These are phyloP conservation scores for Pythium phragmiticola DNA, from an alignment of 352 stramenopile genomes.

Conservation along the genomic window DNA sequence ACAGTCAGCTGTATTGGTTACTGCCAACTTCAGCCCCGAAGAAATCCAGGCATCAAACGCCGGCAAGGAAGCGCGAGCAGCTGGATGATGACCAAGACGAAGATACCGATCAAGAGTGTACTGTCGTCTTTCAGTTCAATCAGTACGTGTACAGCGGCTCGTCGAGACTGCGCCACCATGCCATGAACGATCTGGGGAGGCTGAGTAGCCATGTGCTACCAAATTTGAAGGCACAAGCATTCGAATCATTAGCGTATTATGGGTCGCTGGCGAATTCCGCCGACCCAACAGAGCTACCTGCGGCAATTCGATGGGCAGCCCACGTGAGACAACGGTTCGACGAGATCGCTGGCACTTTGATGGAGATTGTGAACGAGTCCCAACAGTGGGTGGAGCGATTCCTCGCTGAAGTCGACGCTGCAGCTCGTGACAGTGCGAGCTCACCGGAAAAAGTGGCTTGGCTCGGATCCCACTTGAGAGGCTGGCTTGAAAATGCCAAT, in stretches of 20 bases:
- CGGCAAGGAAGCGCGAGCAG: slow-evolving; percentile 20
- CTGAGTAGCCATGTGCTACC: slow-evolving; percentile 39
- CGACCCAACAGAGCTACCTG: slow-evolving; percentile 3
- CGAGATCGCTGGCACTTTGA: slow-evolving; percentile 29
- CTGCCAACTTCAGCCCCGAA: not conserved
- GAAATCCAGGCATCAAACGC: slow-evolving; percentile 2
- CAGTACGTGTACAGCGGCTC: slow-evolving; percentile 54
- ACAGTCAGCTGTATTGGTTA: slow-evolving; percentile 62
- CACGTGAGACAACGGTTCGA: slow-evolving; percentile 32
- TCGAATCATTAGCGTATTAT: slow-evolving; percentile 21
- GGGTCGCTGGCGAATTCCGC: slow-evolving; percentile 12
- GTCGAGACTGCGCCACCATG: slow-evolving; percentile 22
- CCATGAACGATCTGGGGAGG: slow-evolving; percentile 46
- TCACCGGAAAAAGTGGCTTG: slow-evolving; percentile 20
- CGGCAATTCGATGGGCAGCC: slow-evolving; percentile 16
- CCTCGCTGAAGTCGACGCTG: slow-evolving; percentile 40
- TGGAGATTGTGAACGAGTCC: slow-evolving; percentile 46
- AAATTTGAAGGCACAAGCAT: slow-evolving; percentile 43
- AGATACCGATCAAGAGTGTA: slow-evolving; percentile 18
- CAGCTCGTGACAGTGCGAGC: slow-evolving; percentile 26
- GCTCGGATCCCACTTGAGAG: slow-evolving; percentile 42
- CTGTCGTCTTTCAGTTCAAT: slow-evolving; percentile 69
- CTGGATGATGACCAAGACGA: slow-evolving; percentile 31
- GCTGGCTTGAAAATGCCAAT: slow-evolving; percentile 53
- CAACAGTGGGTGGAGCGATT: slow-evolving; percentile 58